Percentiles rank a stretch among this genome's conserved stretches.
Conservation (phyloP, 768 basidiomycete genomes). For the Filobasidium wieringae region DNA sequence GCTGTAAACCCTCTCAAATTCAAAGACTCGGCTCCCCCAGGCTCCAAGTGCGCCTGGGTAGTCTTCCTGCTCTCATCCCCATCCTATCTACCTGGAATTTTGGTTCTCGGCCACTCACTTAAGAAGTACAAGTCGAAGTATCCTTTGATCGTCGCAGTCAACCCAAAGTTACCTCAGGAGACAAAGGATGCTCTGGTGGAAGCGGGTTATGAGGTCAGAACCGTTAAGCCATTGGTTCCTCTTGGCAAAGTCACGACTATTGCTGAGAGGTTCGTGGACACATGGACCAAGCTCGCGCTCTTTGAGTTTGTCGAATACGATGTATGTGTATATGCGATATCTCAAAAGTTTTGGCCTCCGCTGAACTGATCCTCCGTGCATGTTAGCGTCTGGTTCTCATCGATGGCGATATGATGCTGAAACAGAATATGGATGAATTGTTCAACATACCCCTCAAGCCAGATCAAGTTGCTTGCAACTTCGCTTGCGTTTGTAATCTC, state of each 20-base stretch:
- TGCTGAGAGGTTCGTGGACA: conserved; percentile 26
- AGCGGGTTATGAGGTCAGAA: conserved; percentile 13
- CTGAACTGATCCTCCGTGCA: background rate
- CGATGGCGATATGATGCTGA: conserved; percentile 36
- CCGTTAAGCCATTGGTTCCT: conserved; percentile 13
- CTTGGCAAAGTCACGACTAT: conserved; percentile 15
- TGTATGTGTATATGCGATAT: conserved; percentile 38
- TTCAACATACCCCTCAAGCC: conserved; percentile 30
- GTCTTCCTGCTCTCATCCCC: conserved; percentile 49
- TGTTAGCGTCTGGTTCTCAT: conserved; percentile 25
- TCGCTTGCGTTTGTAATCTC: conserved; percentile 92
- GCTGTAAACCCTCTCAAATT: background rate
- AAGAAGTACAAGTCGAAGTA: conserved; percentile 60
- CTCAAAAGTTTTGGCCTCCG: background rate
- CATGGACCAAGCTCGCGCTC: conserved; percentile 46
- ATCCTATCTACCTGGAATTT: conserved; percentile 76
- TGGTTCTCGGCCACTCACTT: conserved; percentile 68
- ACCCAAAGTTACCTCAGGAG: conserved; percentile 47
- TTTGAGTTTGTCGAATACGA: conserved; percentile 62
- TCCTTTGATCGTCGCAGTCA: conserved; percentile 65
- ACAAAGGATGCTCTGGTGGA: conserved; percentile 7
- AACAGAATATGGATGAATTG: conserved; percentile 31
- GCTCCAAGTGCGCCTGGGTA: conserved; percentile 33
- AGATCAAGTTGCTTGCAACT: conserved; percentile 73
- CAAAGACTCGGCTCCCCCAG: background rate